Evolutionary conservation across 78 protist genomes (phyloP), one percentile per base, ranked within the genome.

Genomic region (Tieghemostelium lacteum): DNA sequence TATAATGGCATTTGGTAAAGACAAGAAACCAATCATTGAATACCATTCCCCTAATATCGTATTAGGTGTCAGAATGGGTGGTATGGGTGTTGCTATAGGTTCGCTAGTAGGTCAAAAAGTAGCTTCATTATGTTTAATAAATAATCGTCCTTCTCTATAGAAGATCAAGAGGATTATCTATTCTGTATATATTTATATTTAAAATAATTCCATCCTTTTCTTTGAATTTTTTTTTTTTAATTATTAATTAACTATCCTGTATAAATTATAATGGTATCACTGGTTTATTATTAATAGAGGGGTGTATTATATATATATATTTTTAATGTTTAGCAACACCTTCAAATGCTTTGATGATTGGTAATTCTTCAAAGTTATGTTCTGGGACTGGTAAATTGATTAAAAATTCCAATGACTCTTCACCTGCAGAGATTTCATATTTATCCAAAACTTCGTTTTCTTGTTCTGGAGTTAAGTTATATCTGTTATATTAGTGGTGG

Each of bases 391-490:
- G 91, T 16, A 66, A 19, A 58, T 54, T 58, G 10, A 83, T 50
- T 40, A 42, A 34, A 36, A 29, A 40, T 60, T 83, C 91, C 2
- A 83, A 62, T 57, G 76, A 69, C 14, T 29, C 29, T 0, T 69
- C 78, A 39, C 91, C 91, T 36, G 58, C 37, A 54, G 77, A 67
- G 7, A 83, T 40, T 8, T 83, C 71, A 64, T 69, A 83, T 37
- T 83, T 58, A 22, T 55, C 78, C 45, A 83, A 39, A 24, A 83
- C 28, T 24, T 66, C 69, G 8, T 50, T 67, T 58, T 83, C 89
- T 83, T 83, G 78, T 55, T 83, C 89, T 83, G 75, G 77, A 16
- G 89, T 58, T 69, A 83, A 83, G 71, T 83, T 83, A 54, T 83
- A 83, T 78, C 88, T 78, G 54, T 17, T 65, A 39, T 24, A 37